These are phyloP conservation scores for Nyctanthes arbortristis DNA, from an alignment of 257 asterid species.

Conservation along the genomic window DNA sequence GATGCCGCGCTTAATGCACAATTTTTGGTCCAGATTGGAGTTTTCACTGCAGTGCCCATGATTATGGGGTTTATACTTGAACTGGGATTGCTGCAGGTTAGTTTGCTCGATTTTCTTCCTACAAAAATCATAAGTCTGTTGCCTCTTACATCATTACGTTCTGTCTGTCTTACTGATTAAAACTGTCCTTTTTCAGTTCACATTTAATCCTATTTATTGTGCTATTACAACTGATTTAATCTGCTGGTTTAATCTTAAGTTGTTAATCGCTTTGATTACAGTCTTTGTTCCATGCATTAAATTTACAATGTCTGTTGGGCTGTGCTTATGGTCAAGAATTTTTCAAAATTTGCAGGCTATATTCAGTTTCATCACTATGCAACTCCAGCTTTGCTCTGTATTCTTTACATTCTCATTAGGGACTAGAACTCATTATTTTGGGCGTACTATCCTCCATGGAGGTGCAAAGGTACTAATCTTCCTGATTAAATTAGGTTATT, in stretches of 20 bases:
- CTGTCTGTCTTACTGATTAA: conserved; percentile 14
- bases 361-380: conserved; percentile 96
- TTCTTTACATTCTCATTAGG: conserved; percentile 97
- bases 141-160: conserved; percentile 13
- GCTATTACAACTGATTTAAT: conserved; percentile 8
- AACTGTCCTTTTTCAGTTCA: conserved; percentile 7
- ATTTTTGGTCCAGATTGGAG: conserved; percentile 94
- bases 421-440: conserved; percentile 94
- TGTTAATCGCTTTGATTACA: background rate
- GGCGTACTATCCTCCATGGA: conserved; percentile 98
- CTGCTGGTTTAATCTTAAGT: background rate
- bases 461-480: conserved; percentile 87
- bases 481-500: conserved; percentile 13
- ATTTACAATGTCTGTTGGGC: background rate
- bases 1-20: conserved; percentile 91
- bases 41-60: conserved; percentile 99
- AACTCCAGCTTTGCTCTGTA: conserved; percentile 96
- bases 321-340: background rate
- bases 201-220: background rate
- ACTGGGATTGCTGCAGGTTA: conserved; percentile 82
- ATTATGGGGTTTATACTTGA: conserved; percentile 94
- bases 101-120: conserved; percentile 4
- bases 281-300: background rate
- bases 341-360: conserved; percentile 68
- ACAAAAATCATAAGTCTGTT: conserved; percentile 10